Evolutionary conservation across 345 rosid genomes (phyloP).

Genomic region (Kernera saxatilis): DNA sequence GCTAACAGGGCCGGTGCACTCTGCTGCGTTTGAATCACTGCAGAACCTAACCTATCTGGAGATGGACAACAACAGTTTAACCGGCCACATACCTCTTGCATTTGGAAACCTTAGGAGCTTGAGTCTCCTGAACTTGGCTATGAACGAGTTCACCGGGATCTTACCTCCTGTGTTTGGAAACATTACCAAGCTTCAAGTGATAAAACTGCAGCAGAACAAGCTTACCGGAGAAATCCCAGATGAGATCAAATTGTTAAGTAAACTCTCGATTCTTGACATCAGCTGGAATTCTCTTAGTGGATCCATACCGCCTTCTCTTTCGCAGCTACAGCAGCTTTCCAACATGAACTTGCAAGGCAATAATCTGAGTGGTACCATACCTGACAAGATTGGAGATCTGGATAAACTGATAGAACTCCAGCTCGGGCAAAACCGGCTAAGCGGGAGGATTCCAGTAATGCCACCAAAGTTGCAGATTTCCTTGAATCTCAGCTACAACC

Average conservation of each 20-base stretch:
- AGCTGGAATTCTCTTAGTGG: slow-evolving; percentile 62
- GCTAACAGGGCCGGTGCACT: slow-evolving; percentile 38
- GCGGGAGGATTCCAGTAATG: slow-evolving; percentile 54
- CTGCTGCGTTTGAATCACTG: slow-evolving; percentile 23
- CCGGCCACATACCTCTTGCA: slow-evolving; percentile 38
- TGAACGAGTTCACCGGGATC: slow-evolving; percentile 41
- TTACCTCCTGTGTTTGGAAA: slow-evolving; percentile 41
- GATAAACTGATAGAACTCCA: slow-evolving; percentile 53
- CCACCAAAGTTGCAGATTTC: slow-evolving; percentile 57
- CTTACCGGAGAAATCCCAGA: slow-evolving; percentile 51
- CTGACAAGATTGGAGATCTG: slow-evolving; percentile 32
- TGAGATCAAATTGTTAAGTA: slow-evolving; percentile 22
- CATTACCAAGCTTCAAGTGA: slow-evolving; percentile 46
- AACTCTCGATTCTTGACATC: slow-evolving; percentile 38
- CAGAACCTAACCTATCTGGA: slow-evolving; percentile 52
- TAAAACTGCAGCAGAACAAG: slow-evolving; percentile 49
- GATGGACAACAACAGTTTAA: slow-evolving; percentile 57
- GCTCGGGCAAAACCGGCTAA: slow-evolving; percentile 57
- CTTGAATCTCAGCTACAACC: slow-evolving; percentile 70
- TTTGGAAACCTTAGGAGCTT: slow-evolving; percentile 20
- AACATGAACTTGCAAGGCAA: slow-evolving; percentile 52
- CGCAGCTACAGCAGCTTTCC: slow-evolving; percentile 35
- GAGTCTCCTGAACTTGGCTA: slow-evolving; percentile 55
- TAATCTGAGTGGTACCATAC: slow-evolving; percentile 53
- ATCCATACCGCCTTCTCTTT: slow-evolving; percentile 48